Base-by-base conservation (phyloP, 345 rosid genomes). In the Hibiscus tridactylites region DNA sequence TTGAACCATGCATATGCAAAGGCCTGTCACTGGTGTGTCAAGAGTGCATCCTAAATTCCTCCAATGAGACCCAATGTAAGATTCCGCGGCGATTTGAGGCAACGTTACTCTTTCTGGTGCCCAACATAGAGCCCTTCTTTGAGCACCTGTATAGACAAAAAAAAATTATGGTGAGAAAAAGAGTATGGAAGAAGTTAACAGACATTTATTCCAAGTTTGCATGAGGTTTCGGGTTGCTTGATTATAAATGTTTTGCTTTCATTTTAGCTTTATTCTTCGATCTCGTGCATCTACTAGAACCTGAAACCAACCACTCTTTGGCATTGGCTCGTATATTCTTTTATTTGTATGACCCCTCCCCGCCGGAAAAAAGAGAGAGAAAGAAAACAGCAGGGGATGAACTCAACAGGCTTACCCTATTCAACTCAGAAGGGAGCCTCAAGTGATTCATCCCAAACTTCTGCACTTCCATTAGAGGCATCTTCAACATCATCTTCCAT, bases 401-500 rank as follows among this genome's bases (percentile, higher is more conserved):
- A 29, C 17, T 21, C 61, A 24, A 35, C 58, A 29, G 65, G 56
- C 77, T 79, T 74, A 81, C 89, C 82, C 61, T 1, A 19, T 50
- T 72, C 68, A 74, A 58, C 78, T 93, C 86, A 93, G 78, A 93
- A 93, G n/a, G 96, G 88, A 76, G 95, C 94, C 77, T 93, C 98
- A 64, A 93, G 96, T 61, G 98, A 90, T 81, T 93, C 97, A 71
- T 93, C 98, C 98, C 97, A 91, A 63, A 91, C 96, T 78, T 93
- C 97, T 56, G 94, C 93, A 83, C 98, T 93, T 77, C 98, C 98
- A 82, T 93, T 91, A 54, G 98, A 93, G 64, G 88, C 96, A 86
- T 91, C 98, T 80, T 93, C 98, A 4, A 91, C 96, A 67, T 93
- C 98, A 83, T 93, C 98, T 85, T 93, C 98, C 98, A 93, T 91